phyloP scores from a whole-genome alignment of 495 filamentous ascomycete genomes.

The Corynascus novoguineensis region DNA sequence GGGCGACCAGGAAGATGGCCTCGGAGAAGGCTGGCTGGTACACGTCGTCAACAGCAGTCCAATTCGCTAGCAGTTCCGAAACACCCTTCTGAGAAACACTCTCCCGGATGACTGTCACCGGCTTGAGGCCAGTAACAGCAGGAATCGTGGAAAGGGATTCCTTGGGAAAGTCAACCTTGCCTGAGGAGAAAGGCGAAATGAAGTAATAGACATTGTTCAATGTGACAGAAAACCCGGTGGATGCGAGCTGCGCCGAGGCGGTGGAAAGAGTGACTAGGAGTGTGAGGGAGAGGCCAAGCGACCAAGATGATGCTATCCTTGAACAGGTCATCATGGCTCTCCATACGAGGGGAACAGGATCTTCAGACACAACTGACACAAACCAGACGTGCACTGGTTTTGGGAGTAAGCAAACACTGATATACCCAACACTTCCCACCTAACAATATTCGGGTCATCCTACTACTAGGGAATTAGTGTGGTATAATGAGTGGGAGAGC shows the following conservation, averaged over 20 bases:
- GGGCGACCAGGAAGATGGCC: slow-evolving; percentile 24
- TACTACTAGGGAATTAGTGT: no score
- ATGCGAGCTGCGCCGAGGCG: slow-evolving; percentile 17
- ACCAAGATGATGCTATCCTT: slow-evolving; percentile 1
- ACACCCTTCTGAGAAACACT: slow-evolving; percentile 21
- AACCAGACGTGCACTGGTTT: no score
- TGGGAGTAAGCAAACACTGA: no score
- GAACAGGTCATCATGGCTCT: slow-evolving; percentile 4
- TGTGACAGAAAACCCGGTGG: slow-evolving; percentile 37
- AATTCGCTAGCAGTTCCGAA: slow-evolving; percentile 26
- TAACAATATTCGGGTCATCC: no score
- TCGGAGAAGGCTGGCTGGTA: slow-evolving; percentile 36
- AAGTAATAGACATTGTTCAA: slow-evolving; percentile 44
- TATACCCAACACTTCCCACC: no score
- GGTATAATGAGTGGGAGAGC: no score
- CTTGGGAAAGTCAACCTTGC: slow-evolving; percentile 16
- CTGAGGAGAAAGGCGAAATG: slow-evolving; percentile 28
- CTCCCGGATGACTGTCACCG: slow-evolving; percentile 38
- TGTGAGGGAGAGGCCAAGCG: slow-evolving; percentile 12
- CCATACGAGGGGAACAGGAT: background rate
- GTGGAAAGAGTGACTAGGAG: slow-evolving; percentile 8
- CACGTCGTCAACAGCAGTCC: slow-evolving; percentile 38
- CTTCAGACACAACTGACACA: background rate
- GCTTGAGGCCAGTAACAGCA: slow-evolving; percentile 26
- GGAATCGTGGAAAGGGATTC: slow-evolving; percentile 5